phyloP scores from a whole-genome alignment of 108 stramenopile species.

The Stephanodiscus minutulus region DNA sequence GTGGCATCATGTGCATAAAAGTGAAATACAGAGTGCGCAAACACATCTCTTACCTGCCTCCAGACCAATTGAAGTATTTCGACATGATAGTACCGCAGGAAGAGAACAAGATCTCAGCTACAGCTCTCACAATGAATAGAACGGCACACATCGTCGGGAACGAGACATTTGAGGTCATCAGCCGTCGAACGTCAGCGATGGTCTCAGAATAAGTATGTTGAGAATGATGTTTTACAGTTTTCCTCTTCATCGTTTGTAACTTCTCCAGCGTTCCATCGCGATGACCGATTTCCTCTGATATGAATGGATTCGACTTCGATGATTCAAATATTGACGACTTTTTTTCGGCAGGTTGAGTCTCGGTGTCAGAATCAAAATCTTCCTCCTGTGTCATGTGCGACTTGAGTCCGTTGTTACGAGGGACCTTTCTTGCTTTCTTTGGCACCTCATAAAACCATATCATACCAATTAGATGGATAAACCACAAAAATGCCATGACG shows the following conservation, averaged over 20 bases:
- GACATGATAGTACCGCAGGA: conserved; percentile 36
- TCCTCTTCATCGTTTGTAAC: conserved; percentile 42
- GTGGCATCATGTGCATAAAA: not conserved
- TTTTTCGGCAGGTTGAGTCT: not conserved
- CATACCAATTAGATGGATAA: conserved; percentile 36
- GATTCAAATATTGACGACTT: conserved; percentile 4
- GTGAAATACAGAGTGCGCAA: not conserved
- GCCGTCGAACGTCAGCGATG: conserved; percentile 25
- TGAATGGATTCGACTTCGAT: conserved; percentile 21
- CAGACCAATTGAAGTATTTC: conserved; percentile 45
- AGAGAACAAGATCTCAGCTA: conserved; percentile 31
- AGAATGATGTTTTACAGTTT: conserved; percentile 22
- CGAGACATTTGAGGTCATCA: conserved; percentile 47
- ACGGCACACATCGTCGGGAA: conserved; percentile 33
- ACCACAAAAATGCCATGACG: conserved; percentile 38
- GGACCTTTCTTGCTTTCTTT: conserved; percentile 3
- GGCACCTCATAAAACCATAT: conserved; percentile 40
- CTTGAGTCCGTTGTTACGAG: not conserved
- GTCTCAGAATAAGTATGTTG: conserved; percentile 31
- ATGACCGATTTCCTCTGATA: conserved; percentile 3
- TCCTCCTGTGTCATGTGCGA: conserved; percentile 19
- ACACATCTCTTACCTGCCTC: conserved; percentile 7
- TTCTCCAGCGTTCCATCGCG: conserved; percentile 42
- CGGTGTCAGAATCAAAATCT: conserved; percentile 48
- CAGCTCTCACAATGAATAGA: conserved; percentile 18